A percentile compares a stretch with the other conserved stretches of the same genome.
These are phyloP conservation scores for Vitellaria paradoxa DNA, from an alignment of 179 eudicot genomes.

Conservation along the genomic window DNA sequence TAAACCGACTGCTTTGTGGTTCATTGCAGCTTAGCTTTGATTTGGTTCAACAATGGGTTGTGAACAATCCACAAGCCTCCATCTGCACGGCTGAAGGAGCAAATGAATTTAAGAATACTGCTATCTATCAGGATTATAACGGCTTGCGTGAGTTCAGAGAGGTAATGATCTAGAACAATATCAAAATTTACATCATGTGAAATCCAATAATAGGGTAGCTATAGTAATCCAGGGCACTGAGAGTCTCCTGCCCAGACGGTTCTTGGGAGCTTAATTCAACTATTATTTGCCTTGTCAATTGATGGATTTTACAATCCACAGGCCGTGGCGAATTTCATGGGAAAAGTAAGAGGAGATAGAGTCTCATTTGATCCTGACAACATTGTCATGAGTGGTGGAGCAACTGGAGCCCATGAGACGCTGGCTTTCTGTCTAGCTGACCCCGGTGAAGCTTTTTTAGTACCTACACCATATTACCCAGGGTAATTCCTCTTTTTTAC, in stretches of 20 bases:
- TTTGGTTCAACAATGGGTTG: slow-evolving; percentile 58
- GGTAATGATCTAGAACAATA: slow-evolving; percentile 24
- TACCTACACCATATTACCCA: slow-evolving; percentile 91
- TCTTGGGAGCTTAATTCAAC: background rate
- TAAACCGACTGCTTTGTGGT: background rate
- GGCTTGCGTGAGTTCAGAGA: slow-evolving; percentile 67
- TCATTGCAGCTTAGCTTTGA: slow-evolving; percentile 63
- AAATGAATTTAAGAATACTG: slow-evolving; percentile 48
- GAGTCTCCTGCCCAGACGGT: no score
- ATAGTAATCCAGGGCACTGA: no score
- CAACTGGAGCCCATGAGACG: slow-evolving; percentile 86
- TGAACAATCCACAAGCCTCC: slow-evolving; percentile 59
- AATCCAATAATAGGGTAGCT: no score
- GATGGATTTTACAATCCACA: slow-evolving; percentile 21
- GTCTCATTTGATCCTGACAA: slow-evolving; percentile 72
- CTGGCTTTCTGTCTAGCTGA: slow-evolving; percentile 84
- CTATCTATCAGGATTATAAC: slow-evolving; percentile 75
- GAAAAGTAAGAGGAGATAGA: slow-evolving; percentile 67
- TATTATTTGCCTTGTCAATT: background rate
- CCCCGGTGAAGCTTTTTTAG: slow-evolving; percentile 86
- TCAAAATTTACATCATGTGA: no score
- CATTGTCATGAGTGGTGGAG: slow-evolving; percentile 93
- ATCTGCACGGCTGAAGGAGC: slow-evolving; percentile 61
- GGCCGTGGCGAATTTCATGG: slow-evolving; percentile 90
- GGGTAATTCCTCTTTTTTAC: slow-evolving; percentile 45